Base-by-base conservation (phyloP, 768 basidiomycete genomes). In the Ramaria sp. region DNA sequence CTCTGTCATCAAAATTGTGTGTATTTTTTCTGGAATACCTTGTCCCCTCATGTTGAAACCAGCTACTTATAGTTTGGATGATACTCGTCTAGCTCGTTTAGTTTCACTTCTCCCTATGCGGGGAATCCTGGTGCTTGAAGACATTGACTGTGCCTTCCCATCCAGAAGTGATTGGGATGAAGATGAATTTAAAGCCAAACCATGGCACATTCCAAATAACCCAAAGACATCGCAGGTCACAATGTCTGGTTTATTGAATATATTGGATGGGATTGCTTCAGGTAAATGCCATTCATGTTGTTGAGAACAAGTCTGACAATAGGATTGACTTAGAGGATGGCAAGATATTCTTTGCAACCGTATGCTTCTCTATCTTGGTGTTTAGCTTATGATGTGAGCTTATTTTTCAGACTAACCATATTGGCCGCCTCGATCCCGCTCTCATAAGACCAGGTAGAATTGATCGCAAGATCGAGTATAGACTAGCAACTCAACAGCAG, bases 61-160 rank as follows among this genome's bases (percentile, higher is more conserved):
- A 30, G 1, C 19, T 49, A 19, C 27, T 27, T 17, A 34, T 49
- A 78, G 78, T 27, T 72, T 81, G 48, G 77, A 80, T 54, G 81
- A 82, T 59, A 61, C 66, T 0, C 73, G 72, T 63, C 70, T 82
- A 1, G 72, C 75, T 55, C 70, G 73, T 10, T 74, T 76, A 1
- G 73, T 74, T 4, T 67, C 75, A 4, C 68, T 71, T 5, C 73
- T 78, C 17, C 79, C 80, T 1, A 77, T 78, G 59, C 66, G 75
- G 31, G 74, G 75, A 17, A 80, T 82, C 34, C 69, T 81, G 48
- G 69, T 81, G 5, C 76, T 82, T 47, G 80, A 81, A 63, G 80
- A 82, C 59, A 81, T 81, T 47, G 81, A 82, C 59, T 80, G 79
- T 59, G 79, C 79, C 0, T 81, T 82, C 65, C 69, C 75, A 0